These are phyloP conservation scores for Metarhizium brunneum DNA, from an alignment of 2,329 filamentous ascomycete species.

Conservation along the genomic window DNA sequence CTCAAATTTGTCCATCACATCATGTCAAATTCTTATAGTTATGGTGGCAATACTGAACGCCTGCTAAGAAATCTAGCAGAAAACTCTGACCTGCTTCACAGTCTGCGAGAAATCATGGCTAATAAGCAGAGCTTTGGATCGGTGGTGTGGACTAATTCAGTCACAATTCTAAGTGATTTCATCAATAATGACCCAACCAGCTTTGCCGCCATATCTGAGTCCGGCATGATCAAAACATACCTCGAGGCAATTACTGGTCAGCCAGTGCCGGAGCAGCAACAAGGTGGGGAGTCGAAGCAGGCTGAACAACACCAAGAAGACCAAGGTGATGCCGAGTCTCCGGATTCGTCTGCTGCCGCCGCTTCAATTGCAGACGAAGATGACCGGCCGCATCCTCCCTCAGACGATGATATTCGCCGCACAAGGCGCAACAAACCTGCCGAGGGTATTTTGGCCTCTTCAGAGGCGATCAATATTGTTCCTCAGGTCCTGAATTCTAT, in stretches of 20 bases:
- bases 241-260: conserved; percentile 68
- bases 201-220: conserved; percentile 91
- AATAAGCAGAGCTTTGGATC: conserved; percentile 77
- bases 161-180: conserved; percentile 87
- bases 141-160: conserved; percentile 89
- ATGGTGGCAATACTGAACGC: conserved; percentile 76
- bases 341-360: conserved; percentile 29
- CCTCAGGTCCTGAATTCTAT: conserved; percentile 88
- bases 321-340: conserved; percentile 26
- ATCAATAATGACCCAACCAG: conserved; percentile 99
- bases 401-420: conserved; percentile 37
- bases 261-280: conserved; percentile 24
- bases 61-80: conserved; percentile 89
- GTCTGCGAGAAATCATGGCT: conserved; percentile 72
- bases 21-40: conserved; percentile 65
- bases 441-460: conserved; percentile 71
- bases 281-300: conserved; percentile 19
- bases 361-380: conserved; percentile 26
- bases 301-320: conserved; percentile 21
- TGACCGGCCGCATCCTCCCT: conserved; percentile 42
- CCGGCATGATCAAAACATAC: conserved; percentile 78
- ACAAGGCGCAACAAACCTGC: conserved; percentile 41
- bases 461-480: conserved; percentile 79
- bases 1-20: conserved; percentile 96
- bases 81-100: conserved; percentile 72